Base-by-base conservation (phyloP, 2,329 filamentous ascomycete species). In the Fusarium newnesense region DNA sequence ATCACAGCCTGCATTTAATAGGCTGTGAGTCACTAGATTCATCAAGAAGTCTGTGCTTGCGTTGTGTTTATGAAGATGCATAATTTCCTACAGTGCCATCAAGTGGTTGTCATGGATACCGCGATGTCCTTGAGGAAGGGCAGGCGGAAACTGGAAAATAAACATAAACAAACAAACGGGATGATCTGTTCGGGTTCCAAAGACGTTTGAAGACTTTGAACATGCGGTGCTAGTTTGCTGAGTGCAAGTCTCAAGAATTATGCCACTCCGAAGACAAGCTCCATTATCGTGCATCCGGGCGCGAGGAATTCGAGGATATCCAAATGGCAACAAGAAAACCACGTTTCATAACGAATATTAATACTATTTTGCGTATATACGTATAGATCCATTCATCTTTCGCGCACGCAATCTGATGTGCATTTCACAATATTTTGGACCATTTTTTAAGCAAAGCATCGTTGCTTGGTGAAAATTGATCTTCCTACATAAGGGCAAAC, bases 401-500 rank as follows among this genome's bases (percentile, higher is more conserved):
- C 10, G 7, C 13, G 9, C 18, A 34, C n/a, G 5, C 36, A 13
- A 46, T 12, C 7, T 2, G 2, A 16, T 11, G 18, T 28, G 12
- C 16, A 16, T 26, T 39, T 39, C 9, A 39, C 19, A 28, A n/a
- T 8, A 32, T 6, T 15, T 26, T 16, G 8, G 10, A 39, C 10
- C 18, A 11, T 28, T n/a, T 16, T 7, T 26, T 21, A 7, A 15
- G 13, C 12, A 24, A 34, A 9, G 15, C 15, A 26, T 9, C 1
- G 7, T 26, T 21, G 3, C 12, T 52, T 24, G 7, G 4, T 16
- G 12, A 19, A 26, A 18, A 1, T 30, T 28, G 5, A 11, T 18
- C 15, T 16, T 18, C 11, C 16, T 64, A 69, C 39, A 63, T 44
- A 9, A 70, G 9, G n/a, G 63, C 39, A 30, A 62, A 42, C 9